Percentiles rank a stretch among this genome's conserved stretches.
Conservation (phyloP, 805 yeast genomes). For the Priceomyces castillae region DNA sequence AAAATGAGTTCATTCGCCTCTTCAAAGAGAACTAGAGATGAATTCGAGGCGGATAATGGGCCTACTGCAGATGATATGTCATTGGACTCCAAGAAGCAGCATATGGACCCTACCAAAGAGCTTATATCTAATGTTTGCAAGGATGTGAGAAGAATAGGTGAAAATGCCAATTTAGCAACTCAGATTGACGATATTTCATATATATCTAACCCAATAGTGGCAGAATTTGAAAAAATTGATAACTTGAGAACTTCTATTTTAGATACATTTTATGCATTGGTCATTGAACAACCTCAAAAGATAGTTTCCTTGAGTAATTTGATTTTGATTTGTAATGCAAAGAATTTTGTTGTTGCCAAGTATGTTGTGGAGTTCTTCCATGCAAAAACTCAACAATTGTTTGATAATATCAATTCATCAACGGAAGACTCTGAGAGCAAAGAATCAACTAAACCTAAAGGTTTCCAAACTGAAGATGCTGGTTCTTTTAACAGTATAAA, state of each 20-base stretch:
- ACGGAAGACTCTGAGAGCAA: slow-evolving; percentile 12
- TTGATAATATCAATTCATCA: slow-evolving; percentile 30
- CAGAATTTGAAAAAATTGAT: slow-evolving; percentile 62
- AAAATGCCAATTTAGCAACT: slow-evolving; percentile 35
- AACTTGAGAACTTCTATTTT: slow-evolving; percentile 58
- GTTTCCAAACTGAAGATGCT: slow-evolving; percentile 27
- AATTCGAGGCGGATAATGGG: slow-evolving; percentile 20
- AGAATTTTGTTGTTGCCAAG: slow-evolving; percentile 63
- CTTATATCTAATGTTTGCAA: slow-evolving; percentile 43
- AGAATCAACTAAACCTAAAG: slow-evolving; percentile 12
- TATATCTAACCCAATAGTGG: slow-evolving; percentile 63
- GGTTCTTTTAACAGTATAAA: slow-evolving; percentile 74
- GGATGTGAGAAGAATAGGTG: slow-evolving; percentile 44
- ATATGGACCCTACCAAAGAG: slow-evolving; percentile 40
- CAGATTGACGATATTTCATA: slow-evolving; percentile 56
- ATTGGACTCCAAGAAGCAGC: slow-evolving; percentile 35
- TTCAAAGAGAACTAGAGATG: slow-evolving; percentile 30
- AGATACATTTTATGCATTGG: slow-evolving; percentile 63
- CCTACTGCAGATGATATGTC: slow-evolving; percentile 14
- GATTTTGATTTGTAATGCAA: slow-evolving; percentile 62
- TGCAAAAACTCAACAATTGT: slow-evolving; percentile 54
- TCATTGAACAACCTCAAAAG: slow-evolving; percentile 90
- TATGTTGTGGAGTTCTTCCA: slow-evolving; percentile 69
- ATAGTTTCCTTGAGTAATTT: slow-evolving; percentile 68
- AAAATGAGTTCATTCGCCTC: slow-evolving; percentile 12